Percentiles rank a stretch among this genome's conserved stretches.
phyloP scores from a whole-genome alignment of 805 yeast genomes.

The Ogataea pignaliae region DNA sequence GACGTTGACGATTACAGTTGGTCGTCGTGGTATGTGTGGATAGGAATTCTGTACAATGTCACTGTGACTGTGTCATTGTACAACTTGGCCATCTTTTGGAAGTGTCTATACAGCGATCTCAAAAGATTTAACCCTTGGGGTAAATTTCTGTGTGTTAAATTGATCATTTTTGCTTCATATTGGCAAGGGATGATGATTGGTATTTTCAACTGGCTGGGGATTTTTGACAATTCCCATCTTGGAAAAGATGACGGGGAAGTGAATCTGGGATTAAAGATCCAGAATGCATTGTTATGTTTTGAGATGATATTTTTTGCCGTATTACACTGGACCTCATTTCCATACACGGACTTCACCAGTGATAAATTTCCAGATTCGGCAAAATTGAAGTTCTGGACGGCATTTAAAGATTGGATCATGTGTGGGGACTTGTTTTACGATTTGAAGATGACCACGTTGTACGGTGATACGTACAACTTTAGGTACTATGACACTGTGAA shows the following conservation, averaged over 20 bases:
- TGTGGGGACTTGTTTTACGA: conserved; percentile 75
- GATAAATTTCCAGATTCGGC: conserved; percentile 63
- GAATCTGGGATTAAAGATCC: conserved; percentile 51
- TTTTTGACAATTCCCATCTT: conserved; percentile 31
- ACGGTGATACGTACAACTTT: conserved; percentile 75
- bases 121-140: conserved; percentile 83
- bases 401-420: conserved; percentile 74
- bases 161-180: conserved; percentile 94
- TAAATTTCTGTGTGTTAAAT: conserved; percentile 86
- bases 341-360: conserved; percentile 66
- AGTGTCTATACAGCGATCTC: conserved; percentile 74
- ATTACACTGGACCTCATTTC: conserved; percentile 86
- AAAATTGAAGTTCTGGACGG: conserved; percentile 54
- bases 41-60: conserved; percentile 66
- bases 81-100: conserved; percentile 88
- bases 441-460: conserved; percentile 59
- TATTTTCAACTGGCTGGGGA: conserved; percentile 44
- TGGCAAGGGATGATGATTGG: conserved; percentile 84
- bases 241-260: conserved; percentile 31
- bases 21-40: conserved; percentile 54
- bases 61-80: conserved; percentile 81
- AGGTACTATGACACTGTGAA: conserved; percentile 76
- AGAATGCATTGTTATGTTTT: conserved; percentile 72
- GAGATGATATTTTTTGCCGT: conserved; percentile 84
- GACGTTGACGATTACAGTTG: conserved; percentile 45